A percentile compares a stretch with the other conserved stretches of the same genome.
phyloP scores from a whole-genome alignment of 192 early-diverging fungal genomes.

The Piromyces finnis region DNA sequence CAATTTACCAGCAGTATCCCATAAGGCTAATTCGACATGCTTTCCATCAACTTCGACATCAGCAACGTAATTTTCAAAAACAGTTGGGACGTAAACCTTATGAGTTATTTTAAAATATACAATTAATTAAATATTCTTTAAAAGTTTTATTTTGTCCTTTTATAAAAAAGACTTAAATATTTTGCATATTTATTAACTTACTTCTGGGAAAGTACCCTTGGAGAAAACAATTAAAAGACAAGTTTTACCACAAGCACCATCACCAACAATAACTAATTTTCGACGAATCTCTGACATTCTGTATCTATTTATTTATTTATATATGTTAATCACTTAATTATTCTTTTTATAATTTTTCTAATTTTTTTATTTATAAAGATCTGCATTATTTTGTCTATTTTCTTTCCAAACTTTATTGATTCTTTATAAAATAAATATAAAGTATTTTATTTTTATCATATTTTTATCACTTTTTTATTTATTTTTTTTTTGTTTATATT shows the following conservation, averaged over 20 bases:
- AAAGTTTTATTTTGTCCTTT: background rate
- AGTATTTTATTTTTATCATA: too few relatives aligned
- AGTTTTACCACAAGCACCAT: conserved; percentile 85
- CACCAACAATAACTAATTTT: conserved; percentile 87
- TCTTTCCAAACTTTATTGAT: too few relatives aligned
- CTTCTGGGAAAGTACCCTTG: conserved; percentile 70
- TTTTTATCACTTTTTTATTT: too few relatives aligned
- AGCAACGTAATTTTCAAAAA: conserved; percentile 84
- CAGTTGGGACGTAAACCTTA: conserved; percentile 54
- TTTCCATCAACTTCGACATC: conserved; percentile 76
- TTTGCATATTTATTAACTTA: too few relatives aligned
- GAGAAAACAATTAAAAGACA: conserved; percentile 72
- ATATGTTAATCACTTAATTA: background rate
- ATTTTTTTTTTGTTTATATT: too few relatives aligned
- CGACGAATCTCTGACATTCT: conserved; percentile 47
- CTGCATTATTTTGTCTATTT: background rate
- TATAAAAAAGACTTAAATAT: too few relatives aligned
- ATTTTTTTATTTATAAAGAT: background rate
- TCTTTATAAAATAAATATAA: too few relatives aligned
- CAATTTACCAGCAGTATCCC: conserved; percentile 73
- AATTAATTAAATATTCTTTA: background rate
- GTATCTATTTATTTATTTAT: background rate
- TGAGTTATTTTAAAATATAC: too few relatives aligned
- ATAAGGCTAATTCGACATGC: conserved; percentile 68
- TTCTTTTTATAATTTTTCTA: too few relatives aligned